Evolutionary conservation across 2,329 filamentous ascomycete genomes (phyloP).

Genomic region (Parasarocladium wereldwijsianum): DNA sequence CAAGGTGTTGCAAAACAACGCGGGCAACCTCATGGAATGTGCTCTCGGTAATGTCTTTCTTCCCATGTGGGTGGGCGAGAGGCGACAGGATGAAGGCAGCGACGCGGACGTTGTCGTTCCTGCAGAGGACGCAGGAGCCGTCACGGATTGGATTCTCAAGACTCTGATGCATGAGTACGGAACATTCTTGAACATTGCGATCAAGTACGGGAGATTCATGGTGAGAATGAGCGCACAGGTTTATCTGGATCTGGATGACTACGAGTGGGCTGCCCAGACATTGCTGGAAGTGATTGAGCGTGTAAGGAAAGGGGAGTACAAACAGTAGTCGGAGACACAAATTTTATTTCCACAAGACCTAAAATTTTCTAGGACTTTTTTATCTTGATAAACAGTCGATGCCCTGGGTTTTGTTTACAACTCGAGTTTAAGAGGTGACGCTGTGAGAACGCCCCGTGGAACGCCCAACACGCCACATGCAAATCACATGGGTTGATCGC

Average conservation of each 20-base stretch:
- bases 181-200: constrained; percentile 55
- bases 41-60: constrained; percentile 60
- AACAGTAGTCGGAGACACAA: too few species aligned
- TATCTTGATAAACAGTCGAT: too few species aligned
- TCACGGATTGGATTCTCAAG: constrained; percentile 42
- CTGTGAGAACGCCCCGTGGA: too few species aligned
- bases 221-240: constrained; percentile 64
- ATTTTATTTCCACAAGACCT: too few species aligned
- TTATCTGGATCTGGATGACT: constrained; percentile 70
- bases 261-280: constrained; percentile 49
- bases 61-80: constrained; percentile 35
- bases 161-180: constrained; percentile 43
- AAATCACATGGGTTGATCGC: too few species aligned
- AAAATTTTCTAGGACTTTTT: too few species aligned
- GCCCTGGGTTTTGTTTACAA: too few species aligned
- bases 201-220: constrained; percentile 52
- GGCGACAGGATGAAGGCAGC: constrained; percentile 8
- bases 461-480: too few species aligned
- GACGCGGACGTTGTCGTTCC: constrained; percentile 16
- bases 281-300: constrained; percentile 35
- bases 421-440: too few species aligned
- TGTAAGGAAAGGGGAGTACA: constrained; percentile 21
- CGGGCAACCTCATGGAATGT: constrained; percentile 48
- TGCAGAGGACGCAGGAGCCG: constrained; percentile 16
- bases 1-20: constrained; percentile 52